Evolutionary conservation across 768 basidiomycete genomes (phyloP), one percentile per base, ranked within the genome.

Genomic region (Tubosaeta sp.): DNA sequence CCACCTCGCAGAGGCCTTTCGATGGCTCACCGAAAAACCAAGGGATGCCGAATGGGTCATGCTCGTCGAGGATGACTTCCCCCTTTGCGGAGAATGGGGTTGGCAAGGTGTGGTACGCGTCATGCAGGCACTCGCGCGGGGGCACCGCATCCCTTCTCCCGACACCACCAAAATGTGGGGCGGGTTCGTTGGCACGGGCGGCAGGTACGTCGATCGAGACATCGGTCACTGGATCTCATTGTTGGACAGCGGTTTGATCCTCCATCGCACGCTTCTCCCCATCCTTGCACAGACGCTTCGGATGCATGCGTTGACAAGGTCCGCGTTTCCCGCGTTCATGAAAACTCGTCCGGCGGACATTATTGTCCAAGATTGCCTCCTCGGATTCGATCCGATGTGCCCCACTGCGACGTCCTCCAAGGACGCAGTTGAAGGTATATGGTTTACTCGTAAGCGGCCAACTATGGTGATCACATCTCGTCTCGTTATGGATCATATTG

Each of bases 31-130:
- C 32, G 62, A 61, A 39, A 60, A 51, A 37, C 51, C 52, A 1
- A 29, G 14, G n/a, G 52, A 54, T 34, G 65, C 72, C 13, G 73
- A 76, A 50, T 76, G 74, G 73, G 55, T 76, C 5, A 75, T 75
- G 70, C 61, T 76, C 12, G 61, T 73, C 27, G 75, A 75, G 48
- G 74, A 77, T 55, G 74, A 77, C 54, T 76, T 76, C 43, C 74
- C 75, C 0, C 41, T 76, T 17, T 76, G 74, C 29, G 70, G 65
- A 14, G 65, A 66, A 6, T 66, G 69, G 57, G 72, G 72, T 22
- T 70, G 68, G 66, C 45, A 63, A 8, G 71, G 67, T 0, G 38
- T 76, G 4, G 54, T 59, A 6, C 60, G 53, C 32, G 71, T 71
- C 41, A 69, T 74, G 68, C 58, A 57, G 14, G 59, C 63, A 26